A percentile compares a stretch with the other conserved stretches of the same genome.
phyloP scores from a whole-genome alignment of 805 yeast species.

The Ogataea pilisensis region DNA sequence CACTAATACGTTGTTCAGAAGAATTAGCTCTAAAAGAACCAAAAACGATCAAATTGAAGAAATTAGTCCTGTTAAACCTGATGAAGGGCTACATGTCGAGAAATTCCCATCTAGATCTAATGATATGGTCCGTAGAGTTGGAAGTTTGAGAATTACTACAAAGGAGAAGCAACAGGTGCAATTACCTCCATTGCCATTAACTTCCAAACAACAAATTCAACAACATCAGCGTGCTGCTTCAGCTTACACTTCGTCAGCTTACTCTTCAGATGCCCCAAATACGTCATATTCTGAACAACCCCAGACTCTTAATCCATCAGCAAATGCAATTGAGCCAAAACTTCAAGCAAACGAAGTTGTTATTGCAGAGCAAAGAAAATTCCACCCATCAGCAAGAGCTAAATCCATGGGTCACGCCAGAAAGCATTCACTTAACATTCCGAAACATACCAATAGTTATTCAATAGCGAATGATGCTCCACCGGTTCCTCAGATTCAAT shows the following conservation, averaged over 20 bases:
- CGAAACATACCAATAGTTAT: slow-evolving; percentile 15
- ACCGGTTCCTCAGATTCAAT: slow-evolving; percentile 37
- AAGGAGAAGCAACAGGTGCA: slow-evolving; percentile 42
- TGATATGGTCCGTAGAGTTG: slow-evolving; percentile 50
- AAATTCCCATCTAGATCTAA: slow-evolving; percentile 12
- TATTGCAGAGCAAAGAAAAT: slow-evolving; percentile 25
- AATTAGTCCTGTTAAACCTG: slow-evolving; percentile 13
- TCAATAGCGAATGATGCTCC: slow-evolving; percentile 32
- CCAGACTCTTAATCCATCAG: slow-evolving; percentile 3
- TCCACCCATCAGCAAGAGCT: slow-evolving; percentile 84
- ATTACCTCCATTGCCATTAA: slow-evolving; percentile 28
- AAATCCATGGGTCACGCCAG: slow-evolving; percentile 81
- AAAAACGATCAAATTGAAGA: slow-evolving; percentile 17
- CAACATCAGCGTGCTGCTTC: slow-evolving; percentile 36
- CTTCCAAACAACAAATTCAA: slow-evolving; percentile 26
- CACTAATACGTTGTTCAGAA: slow-evolving; percentile 29
- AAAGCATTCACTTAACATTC: slow-evolving; percentile 49
- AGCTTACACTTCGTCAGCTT: slow-evolving; percentile 32
- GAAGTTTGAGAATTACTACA: slow-evolving; percentile 57
- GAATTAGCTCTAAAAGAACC: slow-evolving; percentile 29
- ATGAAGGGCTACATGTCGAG: slow-evolving; percentile 11
- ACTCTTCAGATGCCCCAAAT: slow-evolving; percentile 28
- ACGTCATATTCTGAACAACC: slow-evolving; percentile 4
- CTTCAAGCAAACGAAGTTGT: slow-evolving; percentile 28
- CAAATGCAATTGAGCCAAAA: background rate